Conservation (phyloP, 441 rosid genomes). For the Pelargonium citronellum region DNA sequence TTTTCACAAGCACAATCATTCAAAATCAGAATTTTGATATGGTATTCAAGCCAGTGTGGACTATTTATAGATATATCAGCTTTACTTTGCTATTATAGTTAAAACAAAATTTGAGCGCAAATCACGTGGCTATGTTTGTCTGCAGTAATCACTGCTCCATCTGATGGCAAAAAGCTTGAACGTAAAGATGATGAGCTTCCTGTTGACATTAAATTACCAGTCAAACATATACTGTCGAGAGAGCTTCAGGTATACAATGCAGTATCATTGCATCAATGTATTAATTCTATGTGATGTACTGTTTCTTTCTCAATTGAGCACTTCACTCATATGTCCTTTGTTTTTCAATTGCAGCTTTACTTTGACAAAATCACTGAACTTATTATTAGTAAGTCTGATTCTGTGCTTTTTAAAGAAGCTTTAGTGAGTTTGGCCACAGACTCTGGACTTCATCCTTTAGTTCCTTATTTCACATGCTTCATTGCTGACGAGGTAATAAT, state of each 20-base stretch:
- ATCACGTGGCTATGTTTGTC: constrained; percentile 24
- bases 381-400: constrained; percentile 59
- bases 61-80: background rate
- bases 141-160: constrained; percentile 63
- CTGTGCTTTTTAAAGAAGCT: constrained; percentile 72
- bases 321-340: constrained; percentile 9
- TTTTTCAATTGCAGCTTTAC: constrained; percentile 56
- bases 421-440: constrained; percentile 86
- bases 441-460: constrained; percentile 90
- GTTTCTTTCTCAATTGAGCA: constrained; percentile 5
- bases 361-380: constrained; percentile 92
- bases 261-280: background rate
- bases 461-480: constrained; percentile 89
- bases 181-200: constrained; percentile 56
- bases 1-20: background rate
- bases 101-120: constrained; percentile 11
- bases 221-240: constrained; percentile 75
- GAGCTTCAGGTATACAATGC: constrained; percentile 71
- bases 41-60: background rate
- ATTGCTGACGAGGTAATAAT: constrained; percentile 78
- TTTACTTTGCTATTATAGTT: constrained; percentile 2
- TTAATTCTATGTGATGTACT: background rate
- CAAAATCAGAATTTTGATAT: constrained; percentile 5
- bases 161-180: constrained; percentile 46
- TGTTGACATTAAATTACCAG: constrained; percentile 74